Conservation (phyloP, 2,329 filamentous ascomycete species). For the Pseudogymnoascus sp. region DNA sequence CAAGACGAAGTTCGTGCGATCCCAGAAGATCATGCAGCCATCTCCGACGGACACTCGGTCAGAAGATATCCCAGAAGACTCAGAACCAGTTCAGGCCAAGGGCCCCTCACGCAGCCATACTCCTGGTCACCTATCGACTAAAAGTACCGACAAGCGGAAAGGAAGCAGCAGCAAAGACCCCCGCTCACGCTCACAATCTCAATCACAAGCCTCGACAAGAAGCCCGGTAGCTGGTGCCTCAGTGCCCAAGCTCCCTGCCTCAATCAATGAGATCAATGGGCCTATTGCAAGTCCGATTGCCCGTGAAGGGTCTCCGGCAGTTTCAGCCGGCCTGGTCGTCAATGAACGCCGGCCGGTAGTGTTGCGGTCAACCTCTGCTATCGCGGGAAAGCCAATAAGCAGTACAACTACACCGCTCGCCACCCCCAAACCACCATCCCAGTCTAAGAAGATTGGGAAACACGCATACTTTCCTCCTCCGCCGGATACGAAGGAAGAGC, state of each 20-base stretch:
- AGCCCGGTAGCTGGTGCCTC: slow-evolving; percentile 7
- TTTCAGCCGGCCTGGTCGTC: slow-evolving; percentile 19
- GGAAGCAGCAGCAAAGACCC: slow-evolving; percentile 24
- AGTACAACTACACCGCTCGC: not conserved
- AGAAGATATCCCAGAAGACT: slow-evolving; percentile 30
- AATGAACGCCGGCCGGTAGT: slow-evolving; percentile 34
- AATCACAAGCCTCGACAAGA: slow-evolving; percentile 20
- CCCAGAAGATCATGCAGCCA: slow-evolving; percentile 42
- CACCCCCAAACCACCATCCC: not conserved
- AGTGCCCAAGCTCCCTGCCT: not conserved
- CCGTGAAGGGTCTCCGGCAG: slow-evolving; percentile 13
- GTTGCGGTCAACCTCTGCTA: slow-evolving; percentile 40
- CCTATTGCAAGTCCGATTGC: not conserved
- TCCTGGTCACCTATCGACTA: slow-evolving; percentile 51
- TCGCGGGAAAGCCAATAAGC: slow-evolving; percentile 21
- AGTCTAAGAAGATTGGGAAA: slow-evolving; percentile 23
- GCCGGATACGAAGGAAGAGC: slow-evolving; percentile 45
- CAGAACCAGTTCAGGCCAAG: slow-evolving; percentile 29
- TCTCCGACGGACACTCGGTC: slow-evolving; percentile 30
- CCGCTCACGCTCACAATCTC: slow-evolving; percentile 28
- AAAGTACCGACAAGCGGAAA: slow-evolving; percentile 36
- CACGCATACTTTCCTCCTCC: slow-evolving; percentile 49
- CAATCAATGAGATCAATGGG: not conserved
- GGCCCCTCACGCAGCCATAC: slow-evolving; percentile 47
- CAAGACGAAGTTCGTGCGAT: slow-evolving; percentile 41